A percentile compares a stretch with the other conserved stretches of the same genome.
phyloP scores from a whole-genome alignment of 2,329 filamentous ascomycete species.

The Tricladium varicosporioides region DNA sequence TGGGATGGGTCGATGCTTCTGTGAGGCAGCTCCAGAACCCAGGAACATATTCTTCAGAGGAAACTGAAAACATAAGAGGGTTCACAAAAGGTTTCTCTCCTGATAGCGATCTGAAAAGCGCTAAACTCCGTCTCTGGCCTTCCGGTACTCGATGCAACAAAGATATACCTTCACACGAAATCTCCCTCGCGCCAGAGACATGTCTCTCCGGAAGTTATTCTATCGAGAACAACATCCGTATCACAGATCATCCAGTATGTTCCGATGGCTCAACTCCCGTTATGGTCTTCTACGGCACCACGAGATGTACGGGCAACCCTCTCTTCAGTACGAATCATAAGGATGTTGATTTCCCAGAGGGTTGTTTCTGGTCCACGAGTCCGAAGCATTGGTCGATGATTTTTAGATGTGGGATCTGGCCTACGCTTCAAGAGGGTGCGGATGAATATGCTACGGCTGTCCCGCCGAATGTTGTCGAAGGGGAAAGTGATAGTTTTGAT shows the following conservation, averaged over 20 bases:
- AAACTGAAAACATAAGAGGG: not conserved
- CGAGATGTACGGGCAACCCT: conserved; percentile 2
- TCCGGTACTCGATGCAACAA: not conserved
- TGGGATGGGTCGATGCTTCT: not conserved
- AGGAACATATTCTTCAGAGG: not conserved
- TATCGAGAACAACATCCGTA: conserved; percentile 9
- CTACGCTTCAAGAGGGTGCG: conserved; percentile 1
- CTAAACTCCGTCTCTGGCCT: not conserved
- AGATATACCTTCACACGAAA: not conserved
- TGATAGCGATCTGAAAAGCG: not conserved
- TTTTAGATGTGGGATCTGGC: conserved; percentile 11
- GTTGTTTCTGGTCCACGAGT: conserved; percentile 5
- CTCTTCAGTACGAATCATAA: not conserved
- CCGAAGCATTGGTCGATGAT: conserved; percentile 17
- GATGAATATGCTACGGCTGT: conserved; percentile 10
- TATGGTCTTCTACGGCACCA: conserved; percentile 9
- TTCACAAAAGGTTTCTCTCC: not conserved
- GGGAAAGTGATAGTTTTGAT: not conserved
- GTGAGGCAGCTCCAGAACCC: not conserved
- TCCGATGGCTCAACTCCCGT: conserved; percentile 9
- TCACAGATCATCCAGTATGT: conserved; percentile 12
- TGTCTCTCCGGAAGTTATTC: conserved; percentile 18
- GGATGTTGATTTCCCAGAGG: not conserved
- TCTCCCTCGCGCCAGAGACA: conserved; percentile 9
- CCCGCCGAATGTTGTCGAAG: conserved; percentile 1